Percentiles rank a stretch among this genome's conserved stretches.
These are phyloP conservation scores for Candida schatavii DNA, from an alignment of 805 yeast species.

Conservation along the genomic window DNA sequence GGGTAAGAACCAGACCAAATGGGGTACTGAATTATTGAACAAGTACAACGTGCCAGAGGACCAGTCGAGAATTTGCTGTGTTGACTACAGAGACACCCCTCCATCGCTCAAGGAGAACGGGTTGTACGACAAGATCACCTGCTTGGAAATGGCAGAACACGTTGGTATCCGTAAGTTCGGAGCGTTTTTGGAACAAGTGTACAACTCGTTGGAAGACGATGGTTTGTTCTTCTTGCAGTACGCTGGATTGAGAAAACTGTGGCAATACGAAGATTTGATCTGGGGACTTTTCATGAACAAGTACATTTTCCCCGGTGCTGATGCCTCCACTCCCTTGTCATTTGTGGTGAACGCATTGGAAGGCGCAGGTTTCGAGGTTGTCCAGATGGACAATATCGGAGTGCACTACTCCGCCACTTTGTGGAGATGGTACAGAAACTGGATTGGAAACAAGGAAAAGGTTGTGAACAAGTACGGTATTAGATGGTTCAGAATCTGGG, in stretches of 20 bases:
- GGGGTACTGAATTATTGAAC: constrained; percentile 72
- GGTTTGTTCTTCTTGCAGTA: constrained; percentile 85
- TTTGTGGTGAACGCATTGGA: constrained; percentile 77
- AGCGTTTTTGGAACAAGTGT: constrained; percentile 73
- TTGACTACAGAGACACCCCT: constrained; percentile 91
- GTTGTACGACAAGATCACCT: constrained; percentile 79
- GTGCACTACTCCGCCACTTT: constrained; percentile 89
- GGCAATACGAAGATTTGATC: constrained; percentile 92
- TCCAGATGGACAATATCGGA: constrained; percentile 82
- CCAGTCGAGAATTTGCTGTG: constrained; percentile 78
- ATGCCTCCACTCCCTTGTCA: constrained; percentile 90
- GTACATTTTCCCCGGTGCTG: constrained; percentile 96
- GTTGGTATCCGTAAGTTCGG: constrained; percentile 87
- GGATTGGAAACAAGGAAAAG: constrained; percentile 80
- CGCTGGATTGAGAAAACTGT: constrained; percentile 84
- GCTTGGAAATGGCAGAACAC: constrained; percentile 95
- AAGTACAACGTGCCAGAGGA: constrained; percentile 63
- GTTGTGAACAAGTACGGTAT: constrained; percentile 77
- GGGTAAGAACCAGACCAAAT: constrained; percentile 86
- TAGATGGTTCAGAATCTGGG: constrained; percentile 94
- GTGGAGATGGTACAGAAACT: constrained; percentile 94
- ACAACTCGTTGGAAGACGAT: constrained; percentile 87
- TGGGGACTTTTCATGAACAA: constrained; percentile 98
- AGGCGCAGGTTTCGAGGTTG: constrained; percentile 83
- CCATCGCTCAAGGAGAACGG: constrained; percentile 46